Evolutionary conservation across 139 green algal genomes (phyloP).

Genomic region (Tetratostichococcus sp.): DNA sequence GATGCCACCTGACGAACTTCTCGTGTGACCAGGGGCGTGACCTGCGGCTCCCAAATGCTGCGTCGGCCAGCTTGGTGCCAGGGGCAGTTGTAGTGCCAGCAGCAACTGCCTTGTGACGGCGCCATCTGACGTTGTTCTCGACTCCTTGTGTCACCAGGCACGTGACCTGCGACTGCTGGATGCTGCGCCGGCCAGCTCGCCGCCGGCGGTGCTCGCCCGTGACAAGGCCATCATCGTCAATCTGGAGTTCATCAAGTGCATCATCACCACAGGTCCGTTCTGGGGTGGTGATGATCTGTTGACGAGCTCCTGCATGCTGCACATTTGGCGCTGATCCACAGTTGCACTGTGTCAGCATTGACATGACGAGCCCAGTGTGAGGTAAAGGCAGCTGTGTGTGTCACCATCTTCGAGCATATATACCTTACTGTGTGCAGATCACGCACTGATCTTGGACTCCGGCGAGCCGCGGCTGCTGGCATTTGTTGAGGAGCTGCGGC

Average conservation of each 20-base stretch:
- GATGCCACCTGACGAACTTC: no score
- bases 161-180: conserved; percentile 38
- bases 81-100: no score
- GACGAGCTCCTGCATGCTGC: no score
- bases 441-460: not conserved
- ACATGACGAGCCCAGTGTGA: no score
- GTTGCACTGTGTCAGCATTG: no score
- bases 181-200: conserved; percentile 22
- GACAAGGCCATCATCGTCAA: conserved; percentile 43
- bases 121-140: no score
- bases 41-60: conserved; percentile 34
- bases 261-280: not conserved
- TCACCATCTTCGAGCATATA: no score
- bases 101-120: no score
- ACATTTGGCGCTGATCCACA: no score
- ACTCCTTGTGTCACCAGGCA: not conserved
- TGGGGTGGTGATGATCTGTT: no score
- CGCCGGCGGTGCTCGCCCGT: conserved; percentile 35
- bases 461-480: not conserved
- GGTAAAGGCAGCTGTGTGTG: no score
- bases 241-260: conserved; percentile 35
- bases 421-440: no score
- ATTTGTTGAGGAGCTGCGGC: conserved; percentile 40
- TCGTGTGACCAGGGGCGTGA: conserved; percentile 9
- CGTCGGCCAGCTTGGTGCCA: conserved; percentile 26